These are phyloP conservation scores for Stellera chamaejasme DNA, from an alignment of 345 rosid species.

Conservation along the genomic window DNA sequence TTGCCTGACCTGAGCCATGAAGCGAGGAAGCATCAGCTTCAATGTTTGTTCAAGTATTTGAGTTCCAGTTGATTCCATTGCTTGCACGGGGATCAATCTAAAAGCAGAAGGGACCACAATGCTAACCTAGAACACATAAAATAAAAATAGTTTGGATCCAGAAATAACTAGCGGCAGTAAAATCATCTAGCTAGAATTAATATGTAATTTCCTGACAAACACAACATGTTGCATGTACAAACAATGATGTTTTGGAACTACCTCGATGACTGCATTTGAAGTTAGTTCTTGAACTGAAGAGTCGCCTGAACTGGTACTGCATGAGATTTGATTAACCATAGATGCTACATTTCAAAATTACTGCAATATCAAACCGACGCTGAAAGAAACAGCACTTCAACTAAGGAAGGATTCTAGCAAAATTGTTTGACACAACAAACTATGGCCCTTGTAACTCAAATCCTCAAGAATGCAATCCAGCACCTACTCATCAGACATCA, in stretches of 20 bases:
- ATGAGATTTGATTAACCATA: slow-evolving; percentile 80
- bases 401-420: neutral
- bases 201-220: too few relatives aligned
- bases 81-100: slow-evolving; percentile 57
- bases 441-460: too few relatives aligned
- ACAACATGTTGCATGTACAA: too few relatives aligned
- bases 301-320: slow-evolving; percentile 26
- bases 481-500: too few relatives aligned
- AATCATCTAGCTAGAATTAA: too few relatives aligned
- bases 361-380: slow-evolving; percentile 33
- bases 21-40: slow-evolving; percentile 81
- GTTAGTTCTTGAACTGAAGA: slow-evolving; percentile 53
- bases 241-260: slow-evolving; percentile 8
- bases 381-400: slow-evolving; percentile 13
- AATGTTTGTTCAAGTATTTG: slow-evolving; percentile 79
- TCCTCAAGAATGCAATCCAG: too few relatives aligned
- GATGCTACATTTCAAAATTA: slow-evolving; percentile 70
- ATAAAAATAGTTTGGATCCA: neutral
- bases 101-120: slow-evolving; percentile 82
- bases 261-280: slow-evolving; percentile 91
- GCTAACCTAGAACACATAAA: slow-evolving; percentile 37
- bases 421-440: too few relatives aligned
- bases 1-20: slow-evolving; percentile 76
- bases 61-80: slow-evolving; percentile 72
- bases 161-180: neutral